phyloP scores from a whole-genome alignment of 306 rosid genomes.

The Begonia masoniana region DNA sequence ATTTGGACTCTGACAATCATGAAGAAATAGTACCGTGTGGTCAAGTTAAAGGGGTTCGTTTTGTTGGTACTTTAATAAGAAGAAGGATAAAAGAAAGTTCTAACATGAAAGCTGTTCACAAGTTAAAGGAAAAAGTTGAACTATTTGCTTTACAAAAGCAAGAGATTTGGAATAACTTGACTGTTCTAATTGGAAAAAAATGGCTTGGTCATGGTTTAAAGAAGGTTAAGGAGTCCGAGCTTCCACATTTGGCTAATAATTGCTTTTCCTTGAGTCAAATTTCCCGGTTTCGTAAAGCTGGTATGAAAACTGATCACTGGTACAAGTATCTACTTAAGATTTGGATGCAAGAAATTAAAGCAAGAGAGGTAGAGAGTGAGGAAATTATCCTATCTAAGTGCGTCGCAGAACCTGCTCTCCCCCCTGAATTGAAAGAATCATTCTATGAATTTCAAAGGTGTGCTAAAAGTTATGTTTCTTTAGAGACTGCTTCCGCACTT shows the following conservation, averaged over 20 bases:
- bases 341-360: slow-evolving; percentile 68
- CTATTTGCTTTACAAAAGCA: slow-evolving; percentile 57
- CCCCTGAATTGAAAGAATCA: slow-evolving; percentile 52
- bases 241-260: slow-evolving; percentile 52
- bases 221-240: slow-evolving; percentile 89
- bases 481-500: slow-evolving; percentile 53
- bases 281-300: slow-evolving; percentile 58
- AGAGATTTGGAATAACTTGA: slow-evolving; percentile 69
- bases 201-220: slow-evolving; percentile 87
- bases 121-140: slow-evolving; percentile 70
- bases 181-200: slow-evolving; percentile 63
- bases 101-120: slow-evolving; percentile 68
- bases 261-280: slow-evolving; percentile 43
- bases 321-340: slow-evolving; percentile 60
- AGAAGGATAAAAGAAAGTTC: slow-evolving; percentile 49
- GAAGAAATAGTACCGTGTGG: slow-evolving; percentile 42
- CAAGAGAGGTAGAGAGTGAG: slow-evolving; percentile 42
- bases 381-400: slow-evolving; percentile 47
- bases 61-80: slow-evolving; percentile 52
- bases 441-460: slow-evolving; percentile 49
- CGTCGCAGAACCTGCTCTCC: slow-evolving; percentile 64
- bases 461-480: slow-evolving; percentile 50
- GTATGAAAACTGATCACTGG: slow-evolving; percentile 98
- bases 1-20: slow-evolving; percentile 42
- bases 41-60: slow-evolving; percentile 28